These are phyloP conservation scores for Xylariomycetidae sp. DNA, from an alignment of 2,329 filamentous ascomycete genomes.

Conservation along the genomic window DNA sequence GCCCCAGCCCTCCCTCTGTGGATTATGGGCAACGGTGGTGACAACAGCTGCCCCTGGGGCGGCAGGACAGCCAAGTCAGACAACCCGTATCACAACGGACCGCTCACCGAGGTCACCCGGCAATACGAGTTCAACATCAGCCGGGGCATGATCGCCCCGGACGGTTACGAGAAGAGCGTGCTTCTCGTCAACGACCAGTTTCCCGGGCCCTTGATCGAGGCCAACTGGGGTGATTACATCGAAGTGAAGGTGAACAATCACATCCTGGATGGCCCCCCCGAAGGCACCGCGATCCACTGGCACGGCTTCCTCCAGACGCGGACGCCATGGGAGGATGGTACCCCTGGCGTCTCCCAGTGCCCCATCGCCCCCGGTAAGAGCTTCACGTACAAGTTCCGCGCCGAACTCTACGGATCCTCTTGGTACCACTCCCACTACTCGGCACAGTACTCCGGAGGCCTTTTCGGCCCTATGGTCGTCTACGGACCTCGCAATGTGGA, in stretches of 20 bases:
- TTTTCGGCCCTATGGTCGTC: constrained; percentile 58
- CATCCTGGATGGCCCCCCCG: constrained; percentile 19
- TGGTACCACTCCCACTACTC: constrained; percentile 62
- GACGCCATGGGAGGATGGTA: constrained; percentile 50
- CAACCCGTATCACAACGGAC: constrained; percentile 46
- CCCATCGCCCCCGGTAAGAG: constrained; percentile 58
- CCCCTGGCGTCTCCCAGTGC: constrained; percentile 54
- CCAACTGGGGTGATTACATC: constrained; percentile 40
- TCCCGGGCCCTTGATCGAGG: constrained; percentile 51
- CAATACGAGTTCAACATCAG: constrained; percentile 51
- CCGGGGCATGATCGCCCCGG: constrained; percentile 46
- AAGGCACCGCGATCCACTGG: constrained; percentile 47
- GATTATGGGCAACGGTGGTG: constrained; percentile 13
- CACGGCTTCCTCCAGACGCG: constrained; percentile 47
- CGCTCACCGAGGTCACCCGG: constrained; percentile 50
- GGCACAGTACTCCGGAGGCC: constrained; percentile 54
- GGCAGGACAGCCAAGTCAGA: constrained; percentile 33
- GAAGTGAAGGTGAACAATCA: constrained; percentile 27
- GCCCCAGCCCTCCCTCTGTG: constrained; percentile 26
- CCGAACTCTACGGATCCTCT: constrained; percentile 48
- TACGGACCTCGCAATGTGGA: constrained; percentile 49
- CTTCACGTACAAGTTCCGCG: constrained; percentile 50
- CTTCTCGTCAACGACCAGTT: constrained; percentile 47
- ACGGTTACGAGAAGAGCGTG: constrained; percentile 45
- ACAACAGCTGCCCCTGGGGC: constrained; percentile 42